These are phyloP conservation scores for Heterobasidion irregulare DNA, from an alignment of 1,284 basidiomycete genomes.

Conservation along the genomic window DNA sequence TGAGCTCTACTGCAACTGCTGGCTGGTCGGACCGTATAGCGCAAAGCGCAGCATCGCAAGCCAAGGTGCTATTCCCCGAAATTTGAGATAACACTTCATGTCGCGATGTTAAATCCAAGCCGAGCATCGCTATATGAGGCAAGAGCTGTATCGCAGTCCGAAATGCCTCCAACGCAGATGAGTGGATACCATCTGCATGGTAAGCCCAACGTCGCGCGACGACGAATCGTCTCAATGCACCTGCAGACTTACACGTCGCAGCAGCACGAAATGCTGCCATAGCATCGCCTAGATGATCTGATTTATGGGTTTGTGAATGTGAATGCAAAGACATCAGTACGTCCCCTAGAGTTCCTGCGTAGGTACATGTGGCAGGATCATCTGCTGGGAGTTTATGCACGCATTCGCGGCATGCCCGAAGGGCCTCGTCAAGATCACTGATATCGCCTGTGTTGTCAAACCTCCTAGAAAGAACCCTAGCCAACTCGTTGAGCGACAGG, in stretches of 20 bases:
- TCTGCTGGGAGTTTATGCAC: not conserved
- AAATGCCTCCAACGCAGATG: not conserved
- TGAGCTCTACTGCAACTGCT: not conserved
- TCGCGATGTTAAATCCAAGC: not conserved
- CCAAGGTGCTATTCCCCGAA: not conserved
- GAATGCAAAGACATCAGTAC: not conserved
- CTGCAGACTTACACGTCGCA: not conserved
- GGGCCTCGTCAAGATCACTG: not conserved
- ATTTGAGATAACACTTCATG: not conserved
- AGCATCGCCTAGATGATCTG: not conserved
- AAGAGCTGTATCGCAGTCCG: not conserved
- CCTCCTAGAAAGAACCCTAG: not conserved
- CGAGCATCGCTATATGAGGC: not conserved
- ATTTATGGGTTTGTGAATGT: not conserved
- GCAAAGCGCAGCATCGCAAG: too few species aligned
- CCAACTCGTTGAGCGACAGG: not conserved
- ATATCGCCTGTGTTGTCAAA: not conserved
- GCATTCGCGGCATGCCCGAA: not conserved
- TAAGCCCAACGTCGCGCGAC: not conserved
- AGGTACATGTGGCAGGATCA: not conserved
- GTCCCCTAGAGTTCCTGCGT: not conserved
- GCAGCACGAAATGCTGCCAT: not conserved
- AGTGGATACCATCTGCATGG: not conserved
- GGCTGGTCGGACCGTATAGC: not conserved
- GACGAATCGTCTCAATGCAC: not conserved